These are phyloP conservation scores for Ceratobasidium sp. DNA, from an alignment of 1,284 basidiomycete species.

Conservation along the genomic window DNA sequence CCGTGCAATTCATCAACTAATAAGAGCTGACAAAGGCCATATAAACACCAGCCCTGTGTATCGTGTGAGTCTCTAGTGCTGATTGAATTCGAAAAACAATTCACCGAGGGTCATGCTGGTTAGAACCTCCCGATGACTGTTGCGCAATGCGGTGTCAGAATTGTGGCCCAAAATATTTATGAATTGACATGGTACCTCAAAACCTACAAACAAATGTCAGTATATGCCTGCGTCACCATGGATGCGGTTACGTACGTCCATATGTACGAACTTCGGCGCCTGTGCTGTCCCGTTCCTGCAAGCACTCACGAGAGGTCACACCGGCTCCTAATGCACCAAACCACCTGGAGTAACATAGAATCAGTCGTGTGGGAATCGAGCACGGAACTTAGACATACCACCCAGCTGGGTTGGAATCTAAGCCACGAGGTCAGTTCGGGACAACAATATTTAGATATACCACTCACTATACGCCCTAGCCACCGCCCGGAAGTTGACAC, in stretches of 20 bases:
- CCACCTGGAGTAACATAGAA: background rate
- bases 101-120: constrained; percentile 3
- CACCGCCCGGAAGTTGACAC: background rate
- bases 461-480: background rate
- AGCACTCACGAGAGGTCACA: too few species aligned
- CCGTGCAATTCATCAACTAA: too few species aligned
- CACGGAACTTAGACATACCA: background rate
- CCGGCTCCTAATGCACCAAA: background rate
- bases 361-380: too few species aligned
- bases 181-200: too few species aligned
- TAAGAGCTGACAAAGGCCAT: constrained; percentile 1
- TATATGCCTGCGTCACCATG: background rate
- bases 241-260: background rate
- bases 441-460: too few species aligned
- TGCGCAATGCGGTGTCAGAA: too few species aligned
- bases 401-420: background rate
- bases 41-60: too few species aligned
- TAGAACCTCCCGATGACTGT: background rate
- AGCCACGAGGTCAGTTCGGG: background rate
- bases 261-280: background rate
- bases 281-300: background rate
- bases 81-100: too few species aligned
- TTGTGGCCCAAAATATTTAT: too few species aligned
- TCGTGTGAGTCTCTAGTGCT: background rate
- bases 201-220: background rate